These are phyloP conservation scores for Isatis lusitanica DNA, from an alignment of 441 rosid genomes.

Conservation along the genomic window DNA sequence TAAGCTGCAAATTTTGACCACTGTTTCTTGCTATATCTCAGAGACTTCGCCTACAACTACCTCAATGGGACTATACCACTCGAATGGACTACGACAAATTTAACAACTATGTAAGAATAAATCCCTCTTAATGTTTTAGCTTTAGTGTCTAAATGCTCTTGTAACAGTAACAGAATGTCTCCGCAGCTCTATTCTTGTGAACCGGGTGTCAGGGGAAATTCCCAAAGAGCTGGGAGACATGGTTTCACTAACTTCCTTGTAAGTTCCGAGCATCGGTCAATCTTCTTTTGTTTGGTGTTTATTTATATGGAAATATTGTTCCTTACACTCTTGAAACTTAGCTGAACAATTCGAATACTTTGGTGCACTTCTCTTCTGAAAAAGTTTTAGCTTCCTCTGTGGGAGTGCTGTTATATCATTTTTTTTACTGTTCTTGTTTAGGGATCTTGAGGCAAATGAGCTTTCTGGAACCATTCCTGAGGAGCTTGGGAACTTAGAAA, in stretches of 20 bases:
- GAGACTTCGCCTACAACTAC: conserved; percentile 83
- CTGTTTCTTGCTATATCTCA: conserved; percentile 24
- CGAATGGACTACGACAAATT: conserved; percentile 58
- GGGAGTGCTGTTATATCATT: not conserved
- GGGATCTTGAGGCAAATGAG: conserved; percentile 73
- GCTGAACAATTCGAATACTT: conserved; percentile 3
- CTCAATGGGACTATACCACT: conserved; percentile 67
- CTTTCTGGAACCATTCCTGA: conserved; percentile 68
- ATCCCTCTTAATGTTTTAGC: not conserved
- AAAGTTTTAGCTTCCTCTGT: not conserved
- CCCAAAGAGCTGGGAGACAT: conserved; percentile 68
- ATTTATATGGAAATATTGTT: not conserved
- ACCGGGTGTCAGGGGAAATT: conserved; percentile 78
- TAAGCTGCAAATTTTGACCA: conserved; percentile 6
- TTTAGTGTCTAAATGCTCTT: conserved; percentile 12
- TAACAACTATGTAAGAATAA: conserved; percentile 46
- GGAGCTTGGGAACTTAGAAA: conserved; percentile 65
- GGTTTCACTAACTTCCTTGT: conserved; percentile 65
- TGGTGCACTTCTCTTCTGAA: not conserved
- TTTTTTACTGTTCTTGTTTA: conserved; percentile 32
- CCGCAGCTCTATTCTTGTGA: conserved; percentile 72
- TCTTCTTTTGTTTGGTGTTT: conserved; percentile 23
- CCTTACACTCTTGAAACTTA: conserved; percentile 6
- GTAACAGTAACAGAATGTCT: conserved; percentile 20
- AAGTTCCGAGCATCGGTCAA: conserved; percentile 35